Evolutionary conservation across 2,329 filamentous ascomycete species (phyloP).

Genomic region (Orbilia ellipsospora): DNA sequence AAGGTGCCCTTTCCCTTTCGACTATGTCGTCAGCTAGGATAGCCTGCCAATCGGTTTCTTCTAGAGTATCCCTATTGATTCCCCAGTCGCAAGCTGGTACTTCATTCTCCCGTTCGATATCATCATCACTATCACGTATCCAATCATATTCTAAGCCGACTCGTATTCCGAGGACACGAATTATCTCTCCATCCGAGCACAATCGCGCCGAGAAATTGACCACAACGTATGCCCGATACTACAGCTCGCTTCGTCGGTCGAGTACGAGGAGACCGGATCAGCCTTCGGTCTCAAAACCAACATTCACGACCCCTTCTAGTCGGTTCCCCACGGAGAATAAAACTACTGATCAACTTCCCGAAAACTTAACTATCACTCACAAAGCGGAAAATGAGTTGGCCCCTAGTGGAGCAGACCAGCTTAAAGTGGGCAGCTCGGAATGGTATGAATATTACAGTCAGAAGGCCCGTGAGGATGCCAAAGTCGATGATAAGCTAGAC

Average conservation of each 20-base stretch:
- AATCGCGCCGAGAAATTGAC: background rate
- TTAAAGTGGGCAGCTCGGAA: slow-evolving; percentile 36
- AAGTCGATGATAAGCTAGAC: slow-evolving; percentile 27
- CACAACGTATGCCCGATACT: background rate
- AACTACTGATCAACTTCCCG: background rate
- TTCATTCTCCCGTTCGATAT: slow-evolving; percentile 17
- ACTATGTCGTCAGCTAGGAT: slow-evolving; percentile 8
- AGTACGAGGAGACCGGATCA: slow-evolving; percentile 14
- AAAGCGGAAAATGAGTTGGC: too few species aligned
- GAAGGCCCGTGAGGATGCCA: slow-evolving; percentile 9
- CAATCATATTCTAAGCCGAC: background rate
- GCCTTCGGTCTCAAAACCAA: background rate
- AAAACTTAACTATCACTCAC: too few species aligned
- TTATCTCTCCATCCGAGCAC: background rate
- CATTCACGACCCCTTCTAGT: too few species aligned
- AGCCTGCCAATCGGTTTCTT: slow-evolving; percentile 9
- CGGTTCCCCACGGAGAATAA: too few species aligned
- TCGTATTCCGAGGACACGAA: slow-evolving; percentile 3
- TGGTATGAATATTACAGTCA: slow-evolving; percentile 42
- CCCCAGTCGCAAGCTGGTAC: background rate
- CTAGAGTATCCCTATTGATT: slow-evolving; percentile 7
- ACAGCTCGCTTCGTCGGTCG: slow-evolving; percentile 31
- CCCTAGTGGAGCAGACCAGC: background rate
- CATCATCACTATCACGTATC: slow-evolving; percentile 1
- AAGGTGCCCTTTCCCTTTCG: slow-evolving; percentile 10